Evolutionary conservation across 441 rosid species (phyloP).

Genomic region (Gossypium gossypioides): DNA sequence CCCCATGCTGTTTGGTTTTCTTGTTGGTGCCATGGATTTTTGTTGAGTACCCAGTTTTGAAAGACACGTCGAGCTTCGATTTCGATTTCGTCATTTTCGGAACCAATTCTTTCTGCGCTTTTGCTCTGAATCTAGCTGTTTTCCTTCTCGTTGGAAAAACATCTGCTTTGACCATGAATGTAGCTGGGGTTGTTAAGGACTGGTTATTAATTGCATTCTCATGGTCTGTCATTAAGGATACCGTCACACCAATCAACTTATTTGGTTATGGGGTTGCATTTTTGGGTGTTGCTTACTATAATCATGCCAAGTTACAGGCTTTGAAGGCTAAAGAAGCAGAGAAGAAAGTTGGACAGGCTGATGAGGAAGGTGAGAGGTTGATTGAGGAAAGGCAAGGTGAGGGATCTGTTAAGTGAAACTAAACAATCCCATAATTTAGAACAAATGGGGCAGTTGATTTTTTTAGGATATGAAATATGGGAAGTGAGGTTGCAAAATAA

Average conservation of each 20-base stretch:
- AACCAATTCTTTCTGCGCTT: not conserved
- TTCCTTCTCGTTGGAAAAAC: not conserved
- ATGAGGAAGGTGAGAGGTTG: not conserved
- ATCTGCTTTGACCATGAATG: not conserved
- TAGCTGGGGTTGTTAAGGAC: not conserved
- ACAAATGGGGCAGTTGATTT: conserved; percentile 15
- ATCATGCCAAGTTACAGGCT: not conserved
- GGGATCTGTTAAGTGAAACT: not conserved
- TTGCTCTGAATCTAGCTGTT: not conserved
- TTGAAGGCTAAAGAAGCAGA: not conserved
- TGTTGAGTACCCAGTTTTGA: not conserved
- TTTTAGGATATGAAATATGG: conserved; percentile 16
- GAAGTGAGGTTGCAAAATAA: conserved; percentile 29
- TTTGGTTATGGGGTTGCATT: not conserved
- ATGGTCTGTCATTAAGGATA: not conserved
- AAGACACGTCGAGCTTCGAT: not conserved
- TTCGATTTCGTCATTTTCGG: not conserved
- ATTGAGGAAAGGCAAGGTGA: not conserved
- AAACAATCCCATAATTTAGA: conserved; percentile 22
- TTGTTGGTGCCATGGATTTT: not conserved
- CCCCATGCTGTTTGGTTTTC: not conserved
- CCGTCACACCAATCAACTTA: not conserved
- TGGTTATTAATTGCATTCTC: not conserved
- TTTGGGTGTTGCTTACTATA: not conserved
- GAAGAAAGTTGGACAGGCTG: not conserved